Base-by-base conservation (phyloP, 495 filamentous ascomycete species). In the Xylaria intraflava region DNA sequence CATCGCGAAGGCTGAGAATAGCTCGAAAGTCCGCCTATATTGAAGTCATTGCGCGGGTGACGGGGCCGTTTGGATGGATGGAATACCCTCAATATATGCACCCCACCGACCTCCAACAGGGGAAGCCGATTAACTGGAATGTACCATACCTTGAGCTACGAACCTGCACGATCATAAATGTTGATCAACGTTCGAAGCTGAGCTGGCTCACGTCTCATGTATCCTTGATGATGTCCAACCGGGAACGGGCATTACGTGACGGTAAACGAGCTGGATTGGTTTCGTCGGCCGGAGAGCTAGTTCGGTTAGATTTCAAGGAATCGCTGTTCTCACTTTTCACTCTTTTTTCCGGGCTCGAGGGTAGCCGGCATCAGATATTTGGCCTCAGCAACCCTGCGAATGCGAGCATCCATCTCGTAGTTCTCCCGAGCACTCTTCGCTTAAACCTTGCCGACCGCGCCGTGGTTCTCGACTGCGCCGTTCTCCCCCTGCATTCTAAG, bases 401-500 rank as follows among this genome's bases (percentile, higher is more conserved):
- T 5, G 17, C 19, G 0, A 19, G 17, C 1, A 11, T 3, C 6
- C 19, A 60, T 31, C 31, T 61, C 30, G 7, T 68, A 12, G 46
- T 67, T 24, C 51, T 68, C 11, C 51, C 53, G 5, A 58, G 38
- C 11, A 42, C 17, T 23, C 39, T 68, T 10, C 43, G 46, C n/a
- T 41, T 63, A 20, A 59, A 68, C 46, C 39, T 68, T 12, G 48
- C 51, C 9, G 56, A 69, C 36, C 64, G 53, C 16, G 62, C 60
- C 16, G 57, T 66, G 10, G 57, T 72, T 0, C 58, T 73, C n/a
- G 71, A 72, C 43, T 55, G 49, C 2, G 66, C 64, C 14, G 55
- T 73, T 5, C 39, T 73, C 9, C 66, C 68, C 3, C 47, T 73
- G 35, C n/a, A 24, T 11, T 8, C 2, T 0, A 14, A n/a, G 6